Base-by-base conservation (phyloP, 768 basidiomycete species). In the Candolleomyces eurysporus region DNA sequence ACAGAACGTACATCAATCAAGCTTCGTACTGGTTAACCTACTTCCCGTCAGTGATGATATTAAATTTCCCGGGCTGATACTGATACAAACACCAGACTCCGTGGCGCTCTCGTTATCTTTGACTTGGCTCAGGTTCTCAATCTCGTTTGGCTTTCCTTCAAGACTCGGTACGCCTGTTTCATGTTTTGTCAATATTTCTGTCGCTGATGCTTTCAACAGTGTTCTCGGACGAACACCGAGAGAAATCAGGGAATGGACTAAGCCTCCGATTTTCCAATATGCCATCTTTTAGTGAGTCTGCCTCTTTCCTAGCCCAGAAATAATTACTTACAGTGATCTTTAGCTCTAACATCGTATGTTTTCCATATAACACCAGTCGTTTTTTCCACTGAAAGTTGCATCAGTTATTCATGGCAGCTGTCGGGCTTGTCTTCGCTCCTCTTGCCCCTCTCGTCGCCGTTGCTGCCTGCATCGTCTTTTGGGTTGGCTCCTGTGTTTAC, bases 81-180 rank as follows among this genome's bases (percentile, higher is more conserved):
- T 32, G 53, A 56, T 50, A 45, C 13, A 45, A 7, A 46, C n/a
- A 42, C 39, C 65, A 93, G 92, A 7, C 80, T 98, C 42, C 92
- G 96, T 71, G 97, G 96, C 26, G 97, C 98, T 84, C 83, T 98
- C 46, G 90, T 87, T 10, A 79, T 98, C 59, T 98, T 98, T 70
- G 97, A 99, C 72, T 79, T 99, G 39, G 96, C 97, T 6, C 97
- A 99, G 75, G 86, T 98, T 55, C 74, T 98, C 75, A 97, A 97
- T 69, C 81, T 99, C 26, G 67, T 95, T 40, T 91, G 87, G 84
- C 80, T 91, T 46, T 90, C 86, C n/a, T 80, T 96, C 79, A 90
- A 88, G 77, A 94, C 91, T 19, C 85, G 78, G 90, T 92, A 69
- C 43, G 86, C 36, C 8, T 36, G 5, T 36, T 36, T 36, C 36